These are phyloP conservation scores for Curvularia sp. DNA, from an alignment of 2,329 filamentous ascomycete genomes.

Conservation along the genomic window DNA sequence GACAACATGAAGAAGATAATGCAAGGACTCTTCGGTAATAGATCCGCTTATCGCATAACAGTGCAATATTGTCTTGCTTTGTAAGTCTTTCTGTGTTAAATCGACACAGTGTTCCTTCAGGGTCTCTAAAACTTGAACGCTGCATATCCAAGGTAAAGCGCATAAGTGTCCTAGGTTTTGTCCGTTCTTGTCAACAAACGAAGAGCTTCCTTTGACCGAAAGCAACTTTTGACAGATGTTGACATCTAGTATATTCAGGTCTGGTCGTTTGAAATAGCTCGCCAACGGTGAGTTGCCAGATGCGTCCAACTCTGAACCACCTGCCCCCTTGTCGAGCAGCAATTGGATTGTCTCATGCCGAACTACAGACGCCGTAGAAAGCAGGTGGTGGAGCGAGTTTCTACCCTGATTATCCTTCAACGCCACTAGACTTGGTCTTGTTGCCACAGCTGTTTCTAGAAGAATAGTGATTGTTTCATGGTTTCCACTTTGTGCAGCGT, in stretches of 20 bases:
- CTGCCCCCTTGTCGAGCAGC: constrained; percentile 15
- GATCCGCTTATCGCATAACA: constrained; percentile 9
- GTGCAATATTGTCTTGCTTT: constrained; percentile 17
- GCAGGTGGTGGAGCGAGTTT: constrained; percentile 14
- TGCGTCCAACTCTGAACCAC: constrained; percentile 14
- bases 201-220: constrained; percentile 18
- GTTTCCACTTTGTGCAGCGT: constrained; percentile 17
- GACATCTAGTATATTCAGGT: background rate
- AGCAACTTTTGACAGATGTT: constrained; percentile 9
- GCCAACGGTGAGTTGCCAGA: constrained; percentile 12
- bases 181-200: constrained; percentile 12
- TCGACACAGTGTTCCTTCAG: constrained; percentile 14
- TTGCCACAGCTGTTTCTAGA: constrained; percentile 5
- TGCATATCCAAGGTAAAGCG: background rate
- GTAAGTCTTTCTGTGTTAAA: constrained; percentile 16
- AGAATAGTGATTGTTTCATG: constrained; percentile 12
- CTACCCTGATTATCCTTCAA: constrained; percentile 11
- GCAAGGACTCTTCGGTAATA: constrained; percentile 13
- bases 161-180: constrained; percentile 18
- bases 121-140: constrained; percentile 8
- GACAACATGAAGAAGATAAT: constrained; percentile 18
- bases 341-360: constrained; percentile 14
- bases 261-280: constrained; percentile 7
- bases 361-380: background rate
- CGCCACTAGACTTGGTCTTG: constrained; percentile 8